phyloP scores from a whole-genome alignment of 768 basidiomycete genomes.

The Auriscalpium microsporum region DNA sequence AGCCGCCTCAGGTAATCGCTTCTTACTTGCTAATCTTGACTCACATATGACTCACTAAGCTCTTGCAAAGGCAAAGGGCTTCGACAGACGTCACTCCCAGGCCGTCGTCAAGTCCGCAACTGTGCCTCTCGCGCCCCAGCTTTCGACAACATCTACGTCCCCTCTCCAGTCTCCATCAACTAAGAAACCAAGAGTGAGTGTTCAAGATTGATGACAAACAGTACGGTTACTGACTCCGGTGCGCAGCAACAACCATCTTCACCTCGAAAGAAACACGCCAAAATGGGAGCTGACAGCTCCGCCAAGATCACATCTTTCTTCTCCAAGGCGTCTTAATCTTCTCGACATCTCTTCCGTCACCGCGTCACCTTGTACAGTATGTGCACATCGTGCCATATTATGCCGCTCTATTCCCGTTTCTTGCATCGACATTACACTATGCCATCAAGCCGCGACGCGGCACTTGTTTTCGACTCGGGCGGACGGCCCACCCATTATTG shows the following conservation, averaged over 20 bases:
- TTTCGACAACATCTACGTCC: neutral
- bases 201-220: neutral
- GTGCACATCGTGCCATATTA: too few relatives aligned
- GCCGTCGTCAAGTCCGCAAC: slow-evolving; percentile 1
- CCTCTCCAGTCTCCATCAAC: neutral
- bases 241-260: neutral
- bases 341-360: too few relatives aligned
- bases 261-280: slow-evolving; percentile 9
- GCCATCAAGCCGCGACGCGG: too few relatives aligned
- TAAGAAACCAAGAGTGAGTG: slow-evolving; percentile 1
- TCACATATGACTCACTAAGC: too few relatives aligned
- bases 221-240: too few relatives aligned
- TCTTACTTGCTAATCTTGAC: too few relatives aligned
- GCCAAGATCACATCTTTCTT: slow-evolving; percentile 17
- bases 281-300: neutral
- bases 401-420: too few relatives aligned
- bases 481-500: slow-evolving; percentile 1
- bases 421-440: too few relatives aligned
- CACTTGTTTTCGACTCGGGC: too few relatives aligned
- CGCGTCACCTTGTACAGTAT: too few relatives aligned
- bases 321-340: neutral
- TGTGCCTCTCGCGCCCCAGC: neutral
- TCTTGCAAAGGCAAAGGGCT: too few relatives aligned
- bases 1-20: neutral
- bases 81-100: neutral